Evolutionary conservation across 202 grass and related monocot species (phyloP).

Genomic region (Panicum hallii): DNA sequence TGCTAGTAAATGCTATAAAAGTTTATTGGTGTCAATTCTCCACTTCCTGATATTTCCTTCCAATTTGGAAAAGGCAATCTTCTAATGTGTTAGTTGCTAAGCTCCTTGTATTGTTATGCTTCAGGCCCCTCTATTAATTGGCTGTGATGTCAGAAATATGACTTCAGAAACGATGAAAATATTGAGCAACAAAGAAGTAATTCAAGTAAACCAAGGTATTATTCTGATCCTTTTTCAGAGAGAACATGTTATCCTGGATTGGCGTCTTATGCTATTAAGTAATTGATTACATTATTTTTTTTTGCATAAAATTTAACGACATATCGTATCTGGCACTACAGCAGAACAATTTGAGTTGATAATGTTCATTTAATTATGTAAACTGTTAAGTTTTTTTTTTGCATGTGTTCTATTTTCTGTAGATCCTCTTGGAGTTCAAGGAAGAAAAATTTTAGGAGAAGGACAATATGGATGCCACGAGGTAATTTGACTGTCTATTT

Average conservation of each 20-base stretch:
- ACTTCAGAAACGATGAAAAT: constrained; percentile 80
- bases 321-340: neutral
- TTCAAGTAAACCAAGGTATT: constrained; percentile 94
- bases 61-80: neutral
- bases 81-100: neutral
- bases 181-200: constrained; percentile 89
- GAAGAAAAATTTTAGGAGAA: constrained; percentile 70
- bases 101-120: constrained; percentile 10
- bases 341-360: neutral
- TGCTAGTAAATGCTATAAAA: neutral
- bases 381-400: neutral
- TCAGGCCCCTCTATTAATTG: constrained; percentile 95
- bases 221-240: constrained; percentile 10
- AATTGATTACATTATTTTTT: constrained; percentile 19
- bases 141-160: constrained; percentile 97
- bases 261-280: neutral
- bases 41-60: neutral
- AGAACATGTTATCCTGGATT: neutral
- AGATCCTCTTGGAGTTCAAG: constrained; percentile 96
- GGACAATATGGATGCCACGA: constrained; percentile 72
- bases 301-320: neutral
- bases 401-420: constrained; percentile 39
- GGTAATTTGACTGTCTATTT: constrained; percentile 54
- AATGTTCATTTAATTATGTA: constrained; percentile 3
- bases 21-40: neutral